Base-by-base conservation (phyloP, 371 early-diverging fungal species). In the Fennellomyces sp. region DNA sequence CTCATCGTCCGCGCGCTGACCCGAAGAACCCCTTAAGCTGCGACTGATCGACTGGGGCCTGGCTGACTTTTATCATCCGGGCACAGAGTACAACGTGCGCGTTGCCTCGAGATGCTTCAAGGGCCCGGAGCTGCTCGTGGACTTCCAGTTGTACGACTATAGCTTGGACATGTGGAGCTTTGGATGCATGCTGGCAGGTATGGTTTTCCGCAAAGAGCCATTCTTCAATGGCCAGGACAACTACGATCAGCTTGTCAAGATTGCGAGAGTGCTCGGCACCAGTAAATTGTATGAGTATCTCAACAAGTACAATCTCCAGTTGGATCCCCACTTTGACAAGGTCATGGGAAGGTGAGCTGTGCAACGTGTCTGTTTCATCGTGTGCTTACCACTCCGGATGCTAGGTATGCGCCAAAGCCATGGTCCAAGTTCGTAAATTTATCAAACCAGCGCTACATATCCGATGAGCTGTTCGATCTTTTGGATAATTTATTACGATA, bases 41-140 rank as follows among this genome's bases (percentile, higher is more conserved):
- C 91, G 97, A 39, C 84, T 99, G 64, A 99, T 99, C 66, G 99
- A 99, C 83, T 99, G 99, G 99, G 99, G 99, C 28, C 83, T 99
- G 52, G 99, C 99, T 19, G 99, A 99, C 77, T 99, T 99, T 66
- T 99, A 99, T 82, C 97, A 98, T 64, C 97, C 99, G 27, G 94
- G 94, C 35, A 94, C 92, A 38, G 92, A 93, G 61, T 99, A 99
- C 82, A 99, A 97, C 66, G 99, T 99, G 29, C 88, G 99, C 48
- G 99, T 99, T 7, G 99, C 99, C n/a, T 97, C 97, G 31, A 84
- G 98, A 65, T 99, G 95, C 83, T 99, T 97, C 76, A 99, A 99
- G 79, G 98, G 98, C 3, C 99, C 99, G 5, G 99, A 99, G 71
- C 83, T 99, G 36, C 86, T 99, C 53, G 97, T 99, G 8, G 98